These are phyloP conservation scores for Candida ipomoeae DNA, from an alignment of 805 yeast genomes.

Conservation along the genomic window DNA sequence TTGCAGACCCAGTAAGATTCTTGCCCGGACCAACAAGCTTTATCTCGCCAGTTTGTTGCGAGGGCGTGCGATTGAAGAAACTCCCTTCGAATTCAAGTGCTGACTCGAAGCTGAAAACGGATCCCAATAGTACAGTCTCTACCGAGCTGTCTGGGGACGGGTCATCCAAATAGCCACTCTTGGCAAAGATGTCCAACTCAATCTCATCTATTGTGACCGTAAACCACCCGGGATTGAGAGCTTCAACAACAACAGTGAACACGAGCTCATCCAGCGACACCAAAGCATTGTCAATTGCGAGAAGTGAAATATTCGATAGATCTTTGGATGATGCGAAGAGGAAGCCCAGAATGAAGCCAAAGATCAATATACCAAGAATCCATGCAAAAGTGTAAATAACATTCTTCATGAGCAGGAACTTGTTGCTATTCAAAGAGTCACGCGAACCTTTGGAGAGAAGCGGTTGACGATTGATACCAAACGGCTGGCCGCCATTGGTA, in stretches of 20 bases:
- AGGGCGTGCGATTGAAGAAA: constrained; percentile 58
- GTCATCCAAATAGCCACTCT: constrained; percentile 45
- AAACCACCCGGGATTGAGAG: constrained; percentile 84
- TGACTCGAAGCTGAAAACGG: constrained; percentile 60
- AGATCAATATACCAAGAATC: constrained; percentile 49
- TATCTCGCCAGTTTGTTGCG: constrained; percentile 62
- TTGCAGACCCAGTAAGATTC: constrained; percentile 28
- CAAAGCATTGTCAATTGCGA: constrained; percentile 62
- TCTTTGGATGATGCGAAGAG: constrained; percentile 84
- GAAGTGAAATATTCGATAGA: constrained; percentile 59
- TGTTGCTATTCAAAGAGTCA: constrained; percentile 8
- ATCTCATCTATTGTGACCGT: constrained; percentile 58
- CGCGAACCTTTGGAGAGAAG: constrained; percentile 29
- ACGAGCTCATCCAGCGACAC: constrained; percentile 82
- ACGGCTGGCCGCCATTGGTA: background rate
- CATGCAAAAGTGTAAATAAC: constrained; percentile 42
- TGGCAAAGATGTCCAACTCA: constrained; percentile 83
- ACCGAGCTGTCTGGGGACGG: constrained; percentile 16
- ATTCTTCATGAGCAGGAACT: constrained; percentile 24
- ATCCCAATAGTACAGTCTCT: constrained; percentile 75
- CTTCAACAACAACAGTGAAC: constrained; percentile 72
- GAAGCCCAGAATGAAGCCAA: constrained; percentile 82
- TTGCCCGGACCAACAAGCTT: constrained; percentile 71
- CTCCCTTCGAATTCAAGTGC: constrained; percentile 76
- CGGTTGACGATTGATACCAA: constrained; percentile 18